Evolutionary conservation across 2,329 filamentous ascomycete genomes (phyloP).

Genomic region (Ophiocordyceps camponoti-rufipedis): DNA sequence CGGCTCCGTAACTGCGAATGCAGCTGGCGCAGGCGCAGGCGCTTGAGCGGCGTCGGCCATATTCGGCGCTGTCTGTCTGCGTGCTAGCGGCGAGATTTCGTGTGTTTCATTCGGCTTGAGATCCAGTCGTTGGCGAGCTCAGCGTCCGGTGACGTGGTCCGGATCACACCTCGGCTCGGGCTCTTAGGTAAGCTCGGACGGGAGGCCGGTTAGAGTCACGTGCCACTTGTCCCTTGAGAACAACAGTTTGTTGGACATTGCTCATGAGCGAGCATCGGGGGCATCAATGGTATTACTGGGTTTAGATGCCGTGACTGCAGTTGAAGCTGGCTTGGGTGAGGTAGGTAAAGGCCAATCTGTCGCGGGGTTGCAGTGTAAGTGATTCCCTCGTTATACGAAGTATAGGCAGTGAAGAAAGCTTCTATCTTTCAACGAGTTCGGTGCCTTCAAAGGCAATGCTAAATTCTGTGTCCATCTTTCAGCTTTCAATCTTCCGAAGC

Average conservation of each 20-base stretch:
- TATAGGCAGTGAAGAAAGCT: no score
- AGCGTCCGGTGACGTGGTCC: neutral
- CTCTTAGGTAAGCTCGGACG: neutral
- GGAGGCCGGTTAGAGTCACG: neutral
- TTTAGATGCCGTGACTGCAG: no score
- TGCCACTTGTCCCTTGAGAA: neutral
- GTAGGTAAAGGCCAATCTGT: no score
- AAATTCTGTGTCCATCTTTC: neutral
- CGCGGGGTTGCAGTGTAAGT: no score
- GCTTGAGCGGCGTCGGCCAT: constrained; percentile 16
- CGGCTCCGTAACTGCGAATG: constrained; percentile 8
- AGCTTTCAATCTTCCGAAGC: neutral
- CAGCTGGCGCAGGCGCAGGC: constrained; percentile 2
- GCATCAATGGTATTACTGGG: no score
- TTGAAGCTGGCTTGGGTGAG: no score
- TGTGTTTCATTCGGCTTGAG: neutral
- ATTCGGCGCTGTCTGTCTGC: neutral
- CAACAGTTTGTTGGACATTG: no score
- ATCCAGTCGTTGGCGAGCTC: neutral
- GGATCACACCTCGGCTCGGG: no score
- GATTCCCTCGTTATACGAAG: no score
- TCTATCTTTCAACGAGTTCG: no score
- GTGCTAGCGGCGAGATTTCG: neutral
- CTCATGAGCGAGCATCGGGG: no score
- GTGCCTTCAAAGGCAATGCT: no score